These are phyloP conservation scores for Blastobotrys malaysiensis DNA, from an alignment of 1,139 yeast genomes.

Conservation along the genomic window DNA sequence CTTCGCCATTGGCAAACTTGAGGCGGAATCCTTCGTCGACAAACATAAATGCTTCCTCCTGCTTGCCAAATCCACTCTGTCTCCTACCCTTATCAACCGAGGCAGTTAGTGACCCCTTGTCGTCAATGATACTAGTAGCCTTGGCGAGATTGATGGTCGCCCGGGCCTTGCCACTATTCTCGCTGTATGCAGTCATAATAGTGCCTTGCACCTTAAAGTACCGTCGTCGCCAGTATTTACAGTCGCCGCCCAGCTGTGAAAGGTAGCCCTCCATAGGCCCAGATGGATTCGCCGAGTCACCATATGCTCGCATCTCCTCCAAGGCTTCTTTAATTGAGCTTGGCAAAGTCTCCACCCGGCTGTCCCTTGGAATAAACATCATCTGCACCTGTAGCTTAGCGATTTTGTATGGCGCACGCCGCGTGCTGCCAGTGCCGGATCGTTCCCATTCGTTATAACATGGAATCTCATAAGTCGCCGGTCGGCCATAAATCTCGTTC, in stretches of 20 bases:
- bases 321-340: conserved; percentile 47
- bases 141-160: conserved; percentile 66
- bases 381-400: conserved; percentile 63
- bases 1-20: conserved; percentile 61
- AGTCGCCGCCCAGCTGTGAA: conserved; percentile 76
- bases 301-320: conserved; percentile 27
- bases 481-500: conserved; percentile 48
- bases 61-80: conserved; percentile 29
- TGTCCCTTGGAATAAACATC: conserved; percentile 59
- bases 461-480: conserved; percentile 49
- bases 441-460: conserved; percentile 81
- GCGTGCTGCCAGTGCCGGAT: conserved; percentile 29
- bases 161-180: conserved; percentile 53
- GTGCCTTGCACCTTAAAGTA: conserved; percentile 56
- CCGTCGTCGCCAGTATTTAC: conserved; percentile 58
- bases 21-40: conserved; percentile 44
- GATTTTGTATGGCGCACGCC: conserved; percentile 52
- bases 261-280: conserved; percentile 49
- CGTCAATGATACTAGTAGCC: conserved; percentile 42
- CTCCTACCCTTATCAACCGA: conserved; percentile 27
- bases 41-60: conserved; percentile 27
- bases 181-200: conserved; percentile 61
- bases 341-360: conserved; percentile 46
- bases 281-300: conserved; percentile 18
- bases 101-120: conserved; percentile 22